phyloP scores from a whole-genome alignment of 192 early-diverging fungal species.

The Pilobolus umbonatus region DNA sequence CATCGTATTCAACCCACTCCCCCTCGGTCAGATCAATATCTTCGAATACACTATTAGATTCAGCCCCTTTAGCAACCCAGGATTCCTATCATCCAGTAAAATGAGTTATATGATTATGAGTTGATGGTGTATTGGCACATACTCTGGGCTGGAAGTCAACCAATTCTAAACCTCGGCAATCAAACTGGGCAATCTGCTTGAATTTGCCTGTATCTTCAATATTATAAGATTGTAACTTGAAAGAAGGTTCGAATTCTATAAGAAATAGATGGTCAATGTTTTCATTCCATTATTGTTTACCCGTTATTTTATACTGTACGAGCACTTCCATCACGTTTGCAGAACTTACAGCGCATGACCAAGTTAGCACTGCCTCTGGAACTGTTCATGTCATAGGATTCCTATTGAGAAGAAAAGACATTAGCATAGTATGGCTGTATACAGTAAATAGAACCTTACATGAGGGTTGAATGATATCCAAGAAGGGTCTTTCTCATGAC shows the following conservation, averaged over 20 bases:
- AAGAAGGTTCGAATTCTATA: conserved; percentile 24
- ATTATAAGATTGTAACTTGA: conserved; percentile 21
- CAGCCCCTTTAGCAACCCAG: conserved; percentile 65
- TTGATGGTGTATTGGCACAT: not conserved
- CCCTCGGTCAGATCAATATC: conserved; percentile 77
- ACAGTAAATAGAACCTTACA: conserved; percentile 26
- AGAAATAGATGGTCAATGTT: not conserved
- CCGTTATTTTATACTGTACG: conserved; percentile 28
- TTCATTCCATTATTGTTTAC: not conserved
- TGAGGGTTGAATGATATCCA: conserved; percentile 60
- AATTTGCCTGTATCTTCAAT: conserved; percentile 48
- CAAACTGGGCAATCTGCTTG: conserved; percentile 61
- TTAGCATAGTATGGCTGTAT: too few relatives aligned
- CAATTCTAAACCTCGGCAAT: conserved; percentile 81
- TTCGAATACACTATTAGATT: conserved; percentile 66
- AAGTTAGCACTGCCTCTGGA: conserved; percentile 80
- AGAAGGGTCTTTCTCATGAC: conserved; percentile 70
- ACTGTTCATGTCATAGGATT: conserved; percentile 58
- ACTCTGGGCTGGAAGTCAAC: conserved; percentile 69
- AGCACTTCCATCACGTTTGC: conserved; percentile 68
- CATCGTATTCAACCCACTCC: conserved; percentile 91
- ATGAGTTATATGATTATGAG: conserved; percentile 26
- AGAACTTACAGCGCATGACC: conserved; percentile 90
- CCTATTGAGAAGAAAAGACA: conserved; percentile 42
- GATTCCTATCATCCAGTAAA: conserved; percentile 10